Evolutionary conservation across 495 filamentous ascomycete genomes (phyloP), one percentile per base, ranked within the genome.

Genomic region (Aspergillus hancockii): DNA sequence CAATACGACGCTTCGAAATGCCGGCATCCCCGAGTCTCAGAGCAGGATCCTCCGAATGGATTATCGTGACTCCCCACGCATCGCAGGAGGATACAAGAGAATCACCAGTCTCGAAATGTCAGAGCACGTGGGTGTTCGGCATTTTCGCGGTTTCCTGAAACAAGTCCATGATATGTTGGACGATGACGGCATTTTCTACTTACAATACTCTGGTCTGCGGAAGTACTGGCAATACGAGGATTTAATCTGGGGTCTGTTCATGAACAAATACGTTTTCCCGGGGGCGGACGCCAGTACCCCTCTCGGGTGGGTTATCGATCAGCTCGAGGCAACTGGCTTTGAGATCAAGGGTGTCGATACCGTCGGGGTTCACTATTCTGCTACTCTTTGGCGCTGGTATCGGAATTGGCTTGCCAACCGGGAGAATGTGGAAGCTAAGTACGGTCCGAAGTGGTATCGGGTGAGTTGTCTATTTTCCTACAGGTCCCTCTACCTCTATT

Each of bases 371-470:
- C 94, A 98, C 79, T 98, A 98, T 76, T 96, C 91, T 36, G 92
- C 93, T 53, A 98, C 94, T 34, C 78, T 98, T 45, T 98, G 94
- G 94, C 86, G 91, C 68, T 98, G 94, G 94, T 98, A 98, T 80
- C 83, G 94, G 64, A 98, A 98, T 82, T 98, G 94, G 94, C 81
- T 98, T 72, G 94, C 82, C 72, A 98, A 98, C 83, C 82, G 84
- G 58, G 93, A 97, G 60, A 97, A 97, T 81, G 89, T 98, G 32
- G 83, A 88, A 71, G 92, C 90, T 58, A 98, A 97, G 83, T 98
- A 98, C 71, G 94, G 94, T 62, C 88, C 89, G 62, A 80, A 90
- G 63, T 98, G 94, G 94, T 98, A 91, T 83, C 87, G 93, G 74
- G 92, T 96, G 83, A 81, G 90, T 83, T 64, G 47, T 21, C 49